Percentiles rank a stretch among this genome's conserved stretches.
Evolutionary conservation across 1,284 basidiomycete species (phyloP).

Genomic region (Tilletia setariae): DNA sequence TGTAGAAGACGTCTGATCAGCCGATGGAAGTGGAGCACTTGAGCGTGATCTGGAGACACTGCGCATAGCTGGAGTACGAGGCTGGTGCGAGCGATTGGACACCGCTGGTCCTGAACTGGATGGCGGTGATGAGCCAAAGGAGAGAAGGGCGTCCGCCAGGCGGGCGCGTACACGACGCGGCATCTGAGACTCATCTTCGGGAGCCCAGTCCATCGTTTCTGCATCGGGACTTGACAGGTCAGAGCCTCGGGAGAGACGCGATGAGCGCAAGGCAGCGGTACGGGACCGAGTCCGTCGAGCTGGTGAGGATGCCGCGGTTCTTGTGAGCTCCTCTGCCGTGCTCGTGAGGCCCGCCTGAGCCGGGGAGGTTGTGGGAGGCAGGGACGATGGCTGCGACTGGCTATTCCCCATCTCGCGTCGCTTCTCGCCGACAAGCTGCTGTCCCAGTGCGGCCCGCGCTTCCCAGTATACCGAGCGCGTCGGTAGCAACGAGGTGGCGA

Average conservation of each 20-base stretch:
- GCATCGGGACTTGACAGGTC: too few relatives aligned
- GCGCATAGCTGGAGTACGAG: too few relatives aligned
- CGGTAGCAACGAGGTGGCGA: too few relatives aligned
- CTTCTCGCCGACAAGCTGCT: too few relatives aligned
- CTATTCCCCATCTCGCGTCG: background rate
- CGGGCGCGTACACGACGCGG: background rate
- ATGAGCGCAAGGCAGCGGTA: background rate
- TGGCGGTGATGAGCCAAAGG: background rate
- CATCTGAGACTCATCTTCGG: conserved; percentile 1
- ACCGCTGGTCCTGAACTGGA: background rate
- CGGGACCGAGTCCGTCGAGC: background rate
- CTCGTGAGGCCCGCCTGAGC: too few relatives aligned
- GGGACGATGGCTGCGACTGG: conserved; percentile 5
- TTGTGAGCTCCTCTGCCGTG: background rate
- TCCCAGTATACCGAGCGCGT: too few relatives aligned
- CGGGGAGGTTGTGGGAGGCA: background rate
- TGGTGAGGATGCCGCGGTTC: background rate
- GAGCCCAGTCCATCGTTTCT: background rate
- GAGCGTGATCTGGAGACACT: too few relatives aligned
- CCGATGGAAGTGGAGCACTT: too few relatives aligned
- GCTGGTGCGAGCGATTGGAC: too few relatives aligned
- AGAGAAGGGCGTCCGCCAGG: background rate
- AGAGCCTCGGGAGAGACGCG: too few relatives aligned
- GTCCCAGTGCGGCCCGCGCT: too few relatives aligned
- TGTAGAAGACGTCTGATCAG: too few relatives aligned